Evolutionary conservation across 495 filamentous ascomycete species (phyloP), one percentile per base, ranked within the genome.

Genomic region (Paragyromitra xinjiangensis): DNA sequence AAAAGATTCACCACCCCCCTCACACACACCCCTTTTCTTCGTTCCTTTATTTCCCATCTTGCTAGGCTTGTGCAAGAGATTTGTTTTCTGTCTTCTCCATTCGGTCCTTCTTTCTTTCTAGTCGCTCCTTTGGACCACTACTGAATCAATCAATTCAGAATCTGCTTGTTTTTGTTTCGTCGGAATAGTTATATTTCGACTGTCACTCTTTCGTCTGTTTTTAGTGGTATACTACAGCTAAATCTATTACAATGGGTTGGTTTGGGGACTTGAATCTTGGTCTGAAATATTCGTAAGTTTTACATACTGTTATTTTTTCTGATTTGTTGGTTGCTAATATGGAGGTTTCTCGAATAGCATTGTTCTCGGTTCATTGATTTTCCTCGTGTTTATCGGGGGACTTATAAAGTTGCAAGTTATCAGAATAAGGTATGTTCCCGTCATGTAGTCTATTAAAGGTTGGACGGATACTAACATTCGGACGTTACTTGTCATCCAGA

Each of bases 361-460:
- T 29, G 59, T 80, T 56, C 55, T 79, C 14, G 64, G 56, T n/a
- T 65, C 22, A 8, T 69, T 85, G 24, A 55, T 85, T 51, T 22
- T 66, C 7, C 6, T 84, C 3, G 79, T 82, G 22, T 69, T 84
- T 19, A 19, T 73, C 19, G 84, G 71, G 24, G 83, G 83, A 19
- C 63, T 78, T 6, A 70, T 82, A 42, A 84, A 84, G 34, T 34
- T 84, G 37, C 68, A 75, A 24, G 58, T 79, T n/a, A 81, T 84
- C 40, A 83, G 81, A 44, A 72, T 72, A 71, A 83, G 74, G 84
- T 84, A 64, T 48, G 81, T 70, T 65, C 19, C 59, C 66, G 37
- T 58, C 3, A 44, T 51, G 55, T 63, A 42, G 9, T 24, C 24
- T 45, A 8, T 62, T 42, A n/a, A 24, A 40, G 24, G 48, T 71